Base-by-base conservation (phyloP, 805 yeast genomes). In the Candida chauliodis region DNA sequence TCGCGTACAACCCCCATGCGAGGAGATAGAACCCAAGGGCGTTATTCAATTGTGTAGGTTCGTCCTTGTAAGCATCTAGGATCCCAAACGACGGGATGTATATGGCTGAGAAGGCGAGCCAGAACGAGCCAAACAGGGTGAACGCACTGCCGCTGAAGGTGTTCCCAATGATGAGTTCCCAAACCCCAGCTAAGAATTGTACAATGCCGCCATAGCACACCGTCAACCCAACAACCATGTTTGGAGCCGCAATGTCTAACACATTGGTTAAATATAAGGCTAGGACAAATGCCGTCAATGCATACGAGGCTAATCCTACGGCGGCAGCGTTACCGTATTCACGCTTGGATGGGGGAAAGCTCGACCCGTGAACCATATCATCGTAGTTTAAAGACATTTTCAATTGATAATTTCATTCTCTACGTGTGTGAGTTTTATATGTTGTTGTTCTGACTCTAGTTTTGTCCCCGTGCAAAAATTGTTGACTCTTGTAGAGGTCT, bases 311-410 rank as follows among this genome's bases (percentile, higher is more conserved):
- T 33, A 79, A 52, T 8, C 85, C 85, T 30, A 79, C 58, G 5
- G 85, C 83, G 18, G 80, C 79, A 9, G 86, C 83, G 52, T 78
- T 78, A 32, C 77, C 88, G 51, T n/a, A n/a, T n/a, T n/a, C n/a
- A n/a, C n/a, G n/a, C n/a, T n/a, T n/a, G n/a, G n/a, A n/a, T n/a
- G n/a, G n/a, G n/a, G n/a, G n/a, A n/a, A n/a, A n/a, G n/a, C n/a
- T n/a, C n/a, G 80, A 71, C 16, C 26, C 21, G 15, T 35, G 32
- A 5, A 19, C 29, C 29, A 22, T 8, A 8, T 22, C 25, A 22
- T 22, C 25, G 25, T 22, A 8, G 25, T 8, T 22, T 8, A 22
- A 8, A 8, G 25, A 22, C 8, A 8, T 22, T 22, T 8, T 11
- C 8, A 22, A 22, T 22, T 22, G 25, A n/a, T n/a, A n/a, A n/a